Evolutionary conservation across 352 stramenopile species (phyloP).

Genomic region (Pythium insidiosum): DNA sequence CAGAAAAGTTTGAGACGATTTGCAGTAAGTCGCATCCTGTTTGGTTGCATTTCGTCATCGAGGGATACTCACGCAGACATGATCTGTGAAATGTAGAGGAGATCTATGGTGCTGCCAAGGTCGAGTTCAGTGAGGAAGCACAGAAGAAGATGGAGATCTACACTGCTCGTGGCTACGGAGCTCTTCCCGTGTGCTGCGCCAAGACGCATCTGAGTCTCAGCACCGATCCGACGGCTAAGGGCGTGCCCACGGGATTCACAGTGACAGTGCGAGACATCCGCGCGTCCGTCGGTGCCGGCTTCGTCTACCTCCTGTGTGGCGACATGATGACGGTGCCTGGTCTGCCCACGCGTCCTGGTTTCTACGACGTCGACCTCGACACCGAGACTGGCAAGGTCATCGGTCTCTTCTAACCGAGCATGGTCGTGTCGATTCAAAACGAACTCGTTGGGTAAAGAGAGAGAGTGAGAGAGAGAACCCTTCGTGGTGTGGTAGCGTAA

Average conservation of each 20-base stretch:
- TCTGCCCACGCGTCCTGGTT: constrained; percentile 96
- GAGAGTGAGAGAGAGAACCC: too few species aligned
- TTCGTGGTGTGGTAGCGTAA: too few species aligned
- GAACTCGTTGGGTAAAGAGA: too few species aligned
- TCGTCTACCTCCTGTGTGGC: constrained; percentile 92
- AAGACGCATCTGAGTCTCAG: constrained; percentile 99
- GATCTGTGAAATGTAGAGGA: constrained; percentile 48
- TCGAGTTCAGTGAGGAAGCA: constrained; percentile 92
- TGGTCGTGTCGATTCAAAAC: constrained; percentile 1
- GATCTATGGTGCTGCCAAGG: constrained; percentile 95
- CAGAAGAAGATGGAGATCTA: constrained; percentile 94
- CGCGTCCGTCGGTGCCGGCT: constrained; percentile 93
- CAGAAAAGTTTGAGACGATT: constrained; percentile 95
- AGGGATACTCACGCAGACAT: background rate
- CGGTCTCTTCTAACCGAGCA: constrained; percentile 83
- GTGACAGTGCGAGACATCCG: constrained; percentile 95
- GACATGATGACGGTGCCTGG: constrained; percentile 99
- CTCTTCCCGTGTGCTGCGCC: constrained; percentile 94
- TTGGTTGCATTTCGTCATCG: background rate
- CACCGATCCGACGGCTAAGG: constrained; percentile 90
- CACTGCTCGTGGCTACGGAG: constrained; percentile 49
- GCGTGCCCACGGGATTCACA: constrained; percentile 90
- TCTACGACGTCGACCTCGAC: constrained; percentile 98
- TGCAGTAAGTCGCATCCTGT: constrained; percentile 91
- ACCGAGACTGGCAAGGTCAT: constrained; percentile 92